Evolutionary conservation across 139 green algal species (phyloP).

Genomic region (Chlorella sp.): DNA sequence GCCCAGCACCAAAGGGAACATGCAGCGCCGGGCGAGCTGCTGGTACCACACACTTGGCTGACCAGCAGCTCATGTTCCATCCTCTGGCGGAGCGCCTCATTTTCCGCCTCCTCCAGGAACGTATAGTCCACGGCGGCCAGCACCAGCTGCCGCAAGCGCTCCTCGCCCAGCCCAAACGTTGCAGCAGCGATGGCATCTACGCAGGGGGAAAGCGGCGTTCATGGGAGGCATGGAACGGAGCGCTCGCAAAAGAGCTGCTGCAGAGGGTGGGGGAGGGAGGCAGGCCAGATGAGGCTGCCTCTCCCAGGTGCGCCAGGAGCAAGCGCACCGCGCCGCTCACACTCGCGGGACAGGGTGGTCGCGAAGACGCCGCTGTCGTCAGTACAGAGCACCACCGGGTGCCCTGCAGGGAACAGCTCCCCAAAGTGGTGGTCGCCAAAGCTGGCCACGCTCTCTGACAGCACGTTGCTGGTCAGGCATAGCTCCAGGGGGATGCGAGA

Average conservation of each 20-base stretch:
- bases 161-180: conserved; percentile 14
- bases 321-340: conserved; percentile 1
- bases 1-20: too few species aligned
- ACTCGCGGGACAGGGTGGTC: conserved; percentile 61
- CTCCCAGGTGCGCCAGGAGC: not conserved
- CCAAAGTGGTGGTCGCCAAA: conserved; percentile 76
- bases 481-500: conserved; percentile 76
- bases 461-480: conserved; percentile 70
- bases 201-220: too few species aligned
- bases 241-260: too few species aligned
- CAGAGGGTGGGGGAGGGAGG: not conserved
- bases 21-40: too few species aligned
- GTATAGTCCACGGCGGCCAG: conserved; percentile 15
- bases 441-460: conserved; percentile 54
- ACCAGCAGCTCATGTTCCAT: conserved; percentile 9
- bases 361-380: conserved; percentile 81
- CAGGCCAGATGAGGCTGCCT: not conserved
- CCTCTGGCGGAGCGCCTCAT: conserved; percentile 1
- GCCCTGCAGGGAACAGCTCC: conserved; percentile 44
- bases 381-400: conserved; percentile 82
- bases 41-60: too few species aligned
- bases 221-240: too few species aligned
- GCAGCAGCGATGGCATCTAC: not conserved
- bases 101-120: too few species aligned
- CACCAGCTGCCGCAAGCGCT: conserved; percentile 31